Conservation (phyloP, 1,139 yeast genomes). For the Pichia inconspicua region DNA sequence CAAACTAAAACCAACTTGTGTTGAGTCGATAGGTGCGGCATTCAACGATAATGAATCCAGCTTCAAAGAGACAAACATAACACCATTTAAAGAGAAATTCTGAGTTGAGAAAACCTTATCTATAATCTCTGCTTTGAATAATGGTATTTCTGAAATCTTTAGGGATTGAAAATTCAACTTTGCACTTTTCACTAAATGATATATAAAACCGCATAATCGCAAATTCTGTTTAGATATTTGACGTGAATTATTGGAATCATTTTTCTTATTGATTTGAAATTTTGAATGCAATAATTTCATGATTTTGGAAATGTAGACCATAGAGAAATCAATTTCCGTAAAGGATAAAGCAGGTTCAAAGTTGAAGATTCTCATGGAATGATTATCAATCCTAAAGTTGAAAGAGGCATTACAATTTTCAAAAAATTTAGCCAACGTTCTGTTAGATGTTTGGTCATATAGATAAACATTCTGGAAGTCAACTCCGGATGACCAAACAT, state of each 20-base stretch:
- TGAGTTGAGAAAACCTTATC: constrained; percentile 1
- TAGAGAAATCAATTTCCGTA: constrained; percentile 17
- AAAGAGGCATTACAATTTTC: constrained; percentile 8
- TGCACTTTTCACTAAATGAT: constrained; percentile 14
- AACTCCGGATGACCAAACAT: constrained; percentile 10
- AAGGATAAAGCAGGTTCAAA: constrained; percentile 6
- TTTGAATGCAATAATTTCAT: constrained; percentile 3
- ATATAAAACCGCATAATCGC: constrained; percentile 11
- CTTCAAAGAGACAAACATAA: constrained; percentile 26
- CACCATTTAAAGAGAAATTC: constrained; percentile 19
- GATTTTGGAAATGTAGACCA: constrained; percentile 18
- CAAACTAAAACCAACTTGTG: constrained; percentile 55
- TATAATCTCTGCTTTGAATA: constrained; percentile 8
- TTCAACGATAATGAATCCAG: constrained; percentile 30
- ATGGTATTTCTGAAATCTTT: constrained; percentile 18
- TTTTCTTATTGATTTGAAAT: no score
- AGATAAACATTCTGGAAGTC: constrained; percentile 9
- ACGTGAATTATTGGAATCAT: not conserved
- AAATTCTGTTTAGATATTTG: constrained; percentile 3
- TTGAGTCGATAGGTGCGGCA: constrained; percentile 29
- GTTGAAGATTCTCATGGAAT: constrained; percentile 16
- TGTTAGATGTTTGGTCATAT: not conserved
- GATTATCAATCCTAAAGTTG: constrained; percentile 17
- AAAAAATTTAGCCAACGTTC: constrained; percentile 11
- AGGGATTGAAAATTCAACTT: constrained; percentile 14